Conservation (phyloP, 2,329 filamentous ascomycete species). For the Pseudogymnoascus sp. region DNA sequence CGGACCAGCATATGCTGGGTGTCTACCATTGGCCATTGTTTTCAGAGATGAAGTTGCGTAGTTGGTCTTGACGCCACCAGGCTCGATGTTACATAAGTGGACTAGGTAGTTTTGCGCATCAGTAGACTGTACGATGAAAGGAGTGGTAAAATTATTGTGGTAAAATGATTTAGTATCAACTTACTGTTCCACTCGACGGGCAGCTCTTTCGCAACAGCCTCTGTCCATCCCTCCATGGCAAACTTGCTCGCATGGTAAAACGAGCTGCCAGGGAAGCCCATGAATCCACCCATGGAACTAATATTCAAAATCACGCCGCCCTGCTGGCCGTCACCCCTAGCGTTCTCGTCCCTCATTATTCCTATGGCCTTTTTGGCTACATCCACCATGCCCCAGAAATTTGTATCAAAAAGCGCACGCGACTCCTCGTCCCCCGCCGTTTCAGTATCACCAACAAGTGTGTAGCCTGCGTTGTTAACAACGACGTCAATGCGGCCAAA, state of each 20-base stretch:
- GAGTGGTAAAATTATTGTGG: slow-evolving; percentile 17
- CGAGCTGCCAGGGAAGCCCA: slow-evolving; percentile 29
- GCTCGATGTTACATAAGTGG: slow-evolving; percentile 33
- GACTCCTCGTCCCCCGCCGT: slow-evolving; percentile 27
- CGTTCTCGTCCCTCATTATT: slow-evolving; percentile 26
- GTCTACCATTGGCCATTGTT: slow-evolving; percentile 27
- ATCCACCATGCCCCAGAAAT: slow-evolving; percentile 36
- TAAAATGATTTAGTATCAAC: slow-evolving; percentile 17
- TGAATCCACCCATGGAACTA: slow-evolving; percentile 31
- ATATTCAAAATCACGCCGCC: slow-evolving; percentile 33
- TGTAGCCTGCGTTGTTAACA: slow-evolving; percentile 54
- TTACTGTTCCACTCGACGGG: slow-evolving; percentile 30
- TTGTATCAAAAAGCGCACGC: slow-evolving; percentile 32
- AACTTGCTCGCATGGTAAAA: slow-evolving; percentile 36
- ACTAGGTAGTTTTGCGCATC: slow-evolving; percentile 27
- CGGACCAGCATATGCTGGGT: slow-evolving; percentile 20
- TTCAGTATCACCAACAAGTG: slow-evolving; percentile 44
- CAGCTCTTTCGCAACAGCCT: slow-evolving; percentile 30
- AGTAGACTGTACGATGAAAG: slow-evolving; percentile 33
- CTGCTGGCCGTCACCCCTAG: slow-evolving; percentile 25
- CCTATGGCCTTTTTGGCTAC: slow-evolving; percentile 32
- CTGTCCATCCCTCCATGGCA: slow-evolving; percentile 33
- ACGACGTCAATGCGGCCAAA: slow-evolving; percentile 45
- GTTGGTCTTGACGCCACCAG: slow-evolving; percentile 34
- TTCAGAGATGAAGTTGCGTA: slow-evolving; percentile 30